Evolutionary conservation across 2,329 filamentous ascomycete species (phyloP).

Genomic region (Purpureocillium lavendulum): DNA sequence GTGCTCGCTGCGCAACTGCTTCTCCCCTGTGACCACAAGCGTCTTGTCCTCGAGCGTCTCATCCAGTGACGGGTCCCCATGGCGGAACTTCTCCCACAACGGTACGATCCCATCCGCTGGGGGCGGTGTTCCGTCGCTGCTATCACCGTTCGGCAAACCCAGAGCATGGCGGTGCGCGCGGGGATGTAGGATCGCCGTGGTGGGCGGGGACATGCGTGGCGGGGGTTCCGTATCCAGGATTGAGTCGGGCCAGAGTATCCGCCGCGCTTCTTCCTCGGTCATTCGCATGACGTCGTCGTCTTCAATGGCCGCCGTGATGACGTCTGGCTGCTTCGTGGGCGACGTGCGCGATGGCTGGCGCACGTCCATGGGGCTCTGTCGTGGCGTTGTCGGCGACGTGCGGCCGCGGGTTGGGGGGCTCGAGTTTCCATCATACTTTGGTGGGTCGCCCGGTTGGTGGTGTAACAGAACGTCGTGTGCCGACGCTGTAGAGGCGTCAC

Average conservation of each 20-base stretch:
- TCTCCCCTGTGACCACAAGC: slow-evolving; percentile 23
- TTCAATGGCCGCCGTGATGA: slow-evolving; percentile 12
- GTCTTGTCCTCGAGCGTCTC: slow-evolving; percentile 29
- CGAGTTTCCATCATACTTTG: not conserved
- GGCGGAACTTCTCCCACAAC: slow-evolving; percentile 30
- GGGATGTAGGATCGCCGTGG: no score
- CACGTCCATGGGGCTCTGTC: slow-evolving; percentile 7
- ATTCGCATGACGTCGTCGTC: slow-evolving; percentile 18
- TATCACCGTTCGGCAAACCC: no score
- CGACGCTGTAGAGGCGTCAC: slow-evolving; percentile 9
- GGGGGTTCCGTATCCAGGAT: slow-evolving; percentile 6
- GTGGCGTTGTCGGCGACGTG: slow-evolving; percentile 7
- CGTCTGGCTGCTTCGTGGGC: slow-evolving; percentile 6
- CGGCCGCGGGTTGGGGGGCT: not conserved
- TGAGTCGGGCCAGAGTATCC: slow-evolving; percentile 30
- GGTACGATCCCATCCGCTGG: slow-evolving; percentile 11
- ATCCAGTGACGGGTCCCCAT: slow-evolving; percentile 22
- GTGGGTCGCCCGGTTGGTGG: not conserved
- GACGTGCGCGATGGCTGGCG: slow-evolving; percentile 1
- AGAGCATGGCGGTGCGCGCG: no score
- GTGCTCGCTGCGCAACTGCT: slow-evolving; percentile 24
- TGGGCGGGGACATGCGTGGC: not conserved
- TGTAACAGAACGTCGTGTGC: not conserved
- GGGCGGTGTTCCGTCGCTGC: no score
- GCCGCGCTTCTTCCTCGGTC: slow-evolving; percentile 29